These are phyloP conservation scores for Clarireedia homoeocarpa DNA, from an alignment of 2,329 filamentous ascomycete genomes.

Conservation along the genomic window DNA sequence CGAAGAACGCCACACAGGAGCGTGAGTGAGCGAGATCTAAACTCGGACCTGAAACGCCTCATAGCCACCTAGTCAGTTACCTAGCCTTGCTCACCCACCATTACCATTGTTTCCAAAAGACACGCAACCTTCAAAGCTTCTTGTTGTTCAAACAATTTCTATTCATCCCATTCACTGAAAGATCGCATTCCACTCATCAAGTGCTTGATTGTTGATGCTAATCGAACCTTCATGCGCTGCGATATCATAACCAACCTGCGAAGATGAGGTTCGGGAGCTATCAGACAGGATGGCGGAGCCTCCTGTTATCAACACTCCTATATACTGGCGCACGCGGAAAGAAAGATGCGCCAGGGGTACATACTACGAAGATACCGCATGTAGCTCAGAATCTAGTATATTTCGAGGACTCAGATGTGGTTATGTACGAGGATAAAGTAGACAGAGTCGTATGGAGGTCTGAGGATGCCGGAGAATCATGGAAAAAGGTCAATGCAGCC, in stretches of 20 bases:
- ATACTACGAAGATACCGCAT: constrained; percentile 56
- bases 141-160: neutral
- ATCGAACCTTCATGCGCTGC: constrained; percentile 27
- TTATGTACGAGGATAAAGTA: constrained; percentile 64
- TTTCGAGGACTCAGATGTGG: constrained; percentile 80
- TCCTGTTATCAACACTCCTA: constrained; percentile 25
- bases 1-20: too few relatives aligned
- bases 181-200: neutral
- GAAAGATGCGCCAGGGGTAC: constrained; percentile 51
- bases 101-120: constrained; percentile 7
- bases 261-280: constrained; percentile 28
- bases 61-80: neutral
- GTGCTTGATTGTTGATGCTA: constrained; percentile 18
- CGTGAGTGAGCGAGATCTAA: too few relatives aligned
- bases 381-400: constrained; percentile 68
- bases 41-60: constrained; percentile 4
- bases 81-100: neutral
- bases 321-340: constrained; percentile 22
- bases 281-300: constrained; percentile 24
- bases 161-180: neutral
- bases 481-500: constrained; percentile 59
- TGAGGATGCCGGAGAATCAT: constrained; percentile 69
- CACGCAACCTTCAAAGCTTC: constrained; percentile 5
- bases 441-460: constrained; percentile 67
- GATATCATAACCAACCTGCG: constrained; percentile 15